Conservation (phyloP, 805 yeast species). For the Cyberlindnera xishuangbannaensis region DNA sequence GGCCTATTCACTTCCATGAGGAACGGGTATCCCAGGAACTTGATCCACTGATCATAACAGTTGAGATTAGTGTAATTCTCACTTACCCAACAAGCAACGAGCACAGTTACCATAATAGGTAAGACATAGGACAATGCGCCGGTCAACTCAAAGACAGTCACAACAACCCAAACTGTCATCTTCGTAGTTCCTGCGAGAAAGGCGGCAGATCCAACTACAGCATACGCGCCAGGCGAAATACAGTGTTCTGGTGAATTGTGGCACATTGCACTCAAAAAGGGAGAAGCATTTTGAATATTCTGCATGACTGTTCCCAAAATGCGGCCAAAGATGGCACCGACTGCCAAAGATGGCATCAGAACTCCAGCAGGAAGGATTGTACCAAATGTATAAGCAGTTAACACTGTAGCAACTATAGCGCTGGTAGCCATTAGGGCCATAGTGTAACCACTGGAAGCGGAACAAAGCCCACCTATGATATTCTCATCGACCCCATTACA, state of each 20-base stretch:
- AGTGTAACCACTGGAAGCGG: conserved; percentile 6
- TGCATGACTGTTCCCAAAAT: conserved; percentile 48
- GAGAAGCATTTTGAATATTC: conserved; percentile 36
- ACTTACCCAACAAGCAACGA: conserved; percentile 66
- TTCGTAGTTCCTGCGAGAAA: conserved; percentile 77
- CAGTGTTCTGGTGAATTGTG: conserved; percentile 43
- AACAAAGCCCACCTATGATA: conserved; percentile 26
- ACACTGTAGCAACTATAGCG: conserved; percentile 44
- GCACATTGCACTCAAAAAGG: conserved; percentile 33
- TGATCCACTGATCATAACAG: conserved; percentile 59
- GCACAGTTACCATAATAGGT: conserved; percentile 81
- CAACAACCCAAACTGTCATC: conserved; percentile 74
- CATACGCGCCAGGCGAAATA: conserved; percentile 82
- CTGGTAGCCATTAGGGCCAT: conserved; percentile 14
- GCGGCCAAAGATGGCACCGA: conserved; percentile 59
- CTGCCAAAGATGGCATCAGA: conserved; percentile 53
- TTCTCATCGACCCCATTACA: conserved; percentile 34
- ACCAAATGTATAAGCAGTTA: conserved; percentile 69
- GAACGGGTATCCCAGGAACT: conserved; percentile 35
- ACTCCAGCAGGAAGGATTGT: conserved; percentile 64
- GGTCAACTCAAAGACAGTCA: conserved; percentile 74
- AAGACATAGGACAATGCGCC: conserved; percentile 81
- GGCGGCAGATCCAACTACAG: conserved; percentile 84
- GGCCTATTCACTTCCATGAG: conserved; percentile 35
- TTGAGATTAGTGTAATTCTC: conserved; percentile 55